Conservation (phyloP, 192 early-diverging fungal species). For the Allomyces javanicus region DNA sequence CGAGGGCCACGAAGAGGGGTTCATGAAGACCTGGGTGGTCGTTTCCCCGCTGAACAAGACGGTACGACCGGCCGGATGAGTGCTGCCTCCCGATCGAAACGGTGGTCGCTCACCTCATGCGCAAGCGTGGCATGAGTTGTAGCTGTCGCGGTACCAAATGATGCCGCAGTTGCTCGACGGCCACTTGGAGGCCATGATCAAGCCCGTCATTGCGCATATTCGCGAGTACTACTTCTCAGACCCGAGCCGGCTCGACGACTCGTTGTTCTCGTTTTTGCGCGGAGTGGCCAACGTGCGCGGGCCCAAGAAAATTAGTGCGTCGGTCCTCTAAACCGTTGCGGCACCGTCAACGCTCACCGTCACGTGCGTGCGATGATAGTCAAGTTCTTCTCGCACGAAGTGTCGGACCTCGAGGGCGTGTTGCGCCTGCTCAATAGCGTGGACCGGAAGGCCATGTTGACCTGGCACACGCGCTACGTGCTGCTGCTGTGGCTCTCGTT, state of each 20-base stretch:
- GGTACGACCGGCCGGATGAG: too few relatives aligned
- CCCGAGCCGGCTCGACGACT: conserved; percentile 7
- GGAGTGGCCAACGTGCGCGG: conserved; percentile 69
- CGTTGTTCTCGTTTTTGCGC: conserved; percentile 40
- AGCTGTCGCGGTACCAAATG: conserved; percentile 37
- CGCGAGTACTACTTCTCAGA: conserved; percentile 12
- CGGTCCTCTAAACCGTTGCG: background rate
- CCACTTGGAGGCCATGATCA: conserved; percentile 41
- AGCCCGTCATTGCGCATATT: conserved; percentile 34
- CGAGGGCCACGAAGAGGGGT: background rate
- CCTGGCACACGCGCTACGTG: conserved; percentile 68
- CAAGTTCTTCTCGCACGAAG: conserved; percentile 79
- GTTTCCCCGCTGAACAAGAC: background rate
- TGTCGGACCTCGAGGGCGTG: conserved; percentile 71
- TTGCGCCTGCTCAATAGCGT: conserved; percentile 38
- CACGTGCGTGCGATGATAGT: conserved; percentile 17
- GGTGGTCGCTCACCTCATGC: too few relatives aligned
- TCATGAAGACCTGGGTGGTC: too few relatives aligned
- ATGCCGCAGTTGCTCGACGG: conserved; percentile 56
- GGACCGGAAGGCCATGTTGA: conserved; percentile 3
- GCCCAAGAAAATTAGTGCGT: conserved; percentile 59
- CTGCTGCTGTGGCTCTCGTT: conserved; percentile 81
- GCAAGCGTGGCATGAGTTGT: background rate
- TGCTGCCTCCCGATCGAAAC: too few relatives aligned
- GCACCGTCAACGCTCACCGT: background rate